These are phyloP conservation scores for Alternaria gaisen DNA, from an alignment of 2,329 filamentous ascomycete genomes.

Conservation along the genomic window DNA sequence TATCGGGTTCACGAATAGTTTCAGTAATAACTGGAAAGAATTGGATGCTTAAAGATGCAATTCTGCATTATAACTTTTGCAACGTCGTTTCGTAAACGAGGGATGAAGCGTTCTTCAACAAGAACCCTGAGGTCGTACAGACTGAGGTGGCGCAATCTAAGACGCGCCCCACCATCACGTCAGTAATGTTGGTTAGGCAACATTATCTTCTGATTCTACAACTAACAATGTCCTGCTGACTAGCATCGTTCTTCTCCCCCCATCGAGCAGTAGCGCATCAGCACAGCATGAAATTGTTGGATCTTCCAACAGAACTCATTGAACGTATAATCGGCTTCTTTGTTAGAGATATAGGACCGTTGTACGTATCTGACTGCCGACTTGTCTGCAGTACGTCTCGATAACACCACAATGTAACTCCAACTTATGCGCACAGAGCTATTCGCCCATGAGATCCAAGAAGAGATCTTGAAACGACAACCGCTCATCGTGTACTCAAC, in stretches of 20 bases:
- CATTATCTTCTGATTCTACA: background rate
- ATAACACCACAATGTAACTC: background rate
- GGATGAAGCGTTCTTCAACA: background rate
- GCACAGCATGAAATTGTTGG: background rate
- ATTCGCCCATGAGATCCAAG: conserved; percentile 10
- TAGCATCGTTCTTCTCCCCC: background rate
- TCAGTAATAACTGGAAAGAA: background rate
- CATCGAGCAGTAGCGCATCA: background rate
- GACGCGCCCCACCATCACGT: background rate
- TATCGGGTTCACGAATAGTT: background rate
- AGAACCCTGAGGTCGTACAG: no score
- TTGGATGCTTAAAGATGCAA: no score
- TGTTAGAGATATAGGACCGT: background rate
- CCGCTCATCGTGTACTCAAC: conserved; percentile 3
- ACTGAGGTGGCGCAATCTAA: background rate
- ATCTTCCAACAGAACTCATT: conserved; percentile 1
- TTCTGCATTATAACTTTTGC: no score
- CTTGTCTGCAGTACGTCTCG: conserved; percentile 6
- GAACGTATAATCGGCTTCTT: background rate
- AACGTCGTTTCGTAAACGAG: background rate
- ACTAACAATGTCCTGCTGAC: background rate
- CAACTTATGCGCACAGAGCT: background rate
- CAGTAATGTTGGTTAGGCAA: background rate
- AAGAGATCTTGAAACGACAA: conserved; percentile 2
- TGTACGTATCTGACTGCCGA: conserved; percentile 3